Conservation (phyloP, 208 protist genomes). For the Trypanosoma mega region DNA sequence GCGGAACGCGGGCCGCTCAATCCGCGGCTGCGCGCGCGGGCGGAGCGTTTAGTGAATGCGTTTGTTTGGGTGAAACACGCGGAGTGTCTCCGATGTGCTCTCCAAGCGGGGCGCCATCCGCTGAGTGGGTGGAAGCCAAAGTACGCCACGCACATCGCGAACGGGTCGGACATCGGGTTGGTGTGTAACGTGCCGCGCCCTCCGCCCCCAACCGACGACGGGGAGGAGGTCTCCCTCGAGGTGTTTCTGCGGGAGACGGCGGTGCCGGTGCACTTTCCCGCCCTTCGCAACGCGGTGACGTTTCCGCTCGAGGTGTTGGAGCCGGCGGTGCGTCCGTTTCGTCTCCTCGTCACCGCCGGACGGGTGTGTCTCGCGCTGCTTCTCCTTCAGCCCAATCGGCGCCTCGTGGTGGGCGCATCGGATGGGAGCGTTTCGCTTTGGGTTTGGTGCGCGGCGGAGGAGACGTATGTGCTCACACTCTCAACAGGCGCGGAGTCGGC, state of each 20-base stretch:
- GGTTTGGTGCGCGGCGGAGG: conserved; percentile 24
- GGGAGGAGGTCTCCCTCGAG: neutral
- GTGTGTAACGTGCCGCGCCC: conserved; percentile 51
- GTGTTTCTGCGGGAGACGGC: conserved; percentile 33
- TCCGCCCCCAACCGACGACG: neutral
- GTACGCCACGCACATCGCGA: conserved; percentile 46
- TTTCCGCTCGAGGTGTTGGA: conserved; percentile 68
- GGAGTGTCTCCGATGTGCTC: conserved; percentile 26
- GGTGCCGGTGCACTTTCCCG: conserved; percentile 55
- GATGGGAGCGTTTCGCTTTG: conserved; percentile 58
- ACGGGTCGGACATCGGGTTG: conserved; percentile 50
- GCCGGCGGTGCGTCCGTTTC: conserved; percentile 62
- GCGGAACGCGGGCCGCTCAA: conserved; percentile 12
- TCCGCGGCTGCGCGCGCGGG: conserved; percentile 35
- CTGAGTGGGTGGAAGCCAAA: conserved; percentile 68
- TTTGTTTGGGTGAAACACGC: conserved; percentile 55
- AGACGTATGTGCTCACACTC: conserved; percentile 39
- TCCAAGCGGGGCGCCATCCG: conserved; percentile 8
- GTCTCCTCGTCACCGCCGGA: conserved; percentile 32
- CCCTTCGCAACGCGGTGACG: conserved; percentile 52
- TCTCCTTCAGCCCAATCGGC: conserved; percentile 38
- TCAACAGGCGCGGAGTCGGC: conserved; percentile 13
- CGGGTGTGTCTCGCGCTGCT: conserved; percentile 55
- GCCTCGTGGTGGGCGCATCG: conserved; percentile 55
- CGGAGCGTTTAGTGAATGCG: conserved; percentile 51